Evolutionary conservation across 371 early-diverging fungal species (phyloP), one percentile per base, ranked within the genome.

Genomic region (Syncephalis plumigaleata): DNA sequence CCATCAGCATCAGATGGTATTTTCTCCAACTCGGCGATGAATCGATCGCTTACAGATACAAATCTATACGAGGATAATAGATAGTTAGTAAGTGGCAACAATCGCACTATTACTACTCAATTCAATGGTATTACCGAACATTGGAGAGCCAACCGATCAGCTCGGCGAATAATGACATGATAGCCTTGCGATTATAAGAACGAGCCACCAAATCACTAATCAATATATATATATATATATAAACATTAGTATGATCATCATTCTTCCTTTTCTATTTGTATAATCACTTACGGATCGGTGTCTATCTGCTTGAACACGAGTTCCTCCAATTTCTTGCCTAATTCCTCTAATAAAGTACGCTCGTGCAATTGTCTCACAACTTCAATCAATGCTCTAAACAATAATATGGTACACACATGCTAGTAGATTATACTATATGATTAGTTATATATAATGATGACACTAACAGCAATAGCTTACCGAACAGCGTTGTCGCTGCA

Each of bases 41-140:
- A 94, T 23, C 90, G 75, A 56, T 91, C 94, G 51, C 87, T 87
- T 50, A 94, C 89, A 9, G 91, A 84, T 0, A 84, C 78, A 62
- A 96, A 95, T 44, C 80, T 70, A 18, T 8, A 15, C 38, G 3
- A 23, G 11, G 7, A 4, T 4, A 31, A 11, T 31, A 7, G 31
- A 7, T 31, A n/a, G n/a, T n/a, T n/a, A n/a, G n/a, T n/a, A n/a
- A n/a, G n/a, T n/a, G n/a, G n/a, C n/a, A n/a, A n/a, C n/a, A n/a
- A n/a, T n/a, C n/a, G n/a, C n/a, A n/a, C n/a, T n/a, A n/a, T 17
- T 9, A 44, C 43, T 1, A 44, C 3, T 16, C 18, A 1, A 20
- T 21, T 39, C 16, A 7, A 20, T 18, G 15, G 21, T 20, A 42
- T 5, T 53, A 73, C 61, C 87, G 62, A 36, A 92, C 73, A 36